phyloP scores from a whole-genome alignment of 2,329 filamentous ascomycete species.

The Aspergillus pseudotamarii region DNA sequence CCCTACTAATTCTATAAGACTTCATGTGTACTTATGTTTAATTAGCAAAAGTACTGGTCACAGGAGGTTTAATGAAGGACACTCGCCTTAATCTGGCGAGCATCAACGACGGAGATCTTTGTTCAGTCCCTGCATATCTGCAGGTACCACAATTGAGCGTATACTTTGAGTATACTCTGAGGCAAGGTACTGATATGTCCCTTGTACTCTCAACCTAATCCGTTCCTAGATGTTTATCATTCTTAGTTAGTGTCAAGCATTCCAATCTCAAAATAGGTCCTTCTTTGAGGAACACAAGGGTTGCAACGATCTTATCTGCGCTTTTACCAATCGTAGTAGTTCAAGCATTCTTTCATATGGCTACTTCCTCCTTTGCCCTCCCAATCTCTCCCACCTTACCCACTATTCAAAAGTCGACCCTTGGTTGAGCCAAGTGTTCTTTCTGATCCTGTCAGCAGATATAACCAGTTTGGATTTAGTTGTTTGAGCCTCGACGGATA shows the following conservation, averaged over 20 bases:
- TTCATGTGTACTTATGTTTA: background rate
- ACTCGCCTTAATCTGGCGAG: background rate
- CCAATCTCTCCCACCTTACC: background rate
- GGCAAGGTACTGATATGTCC: background rate
- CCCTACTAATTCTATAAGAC: background rate
- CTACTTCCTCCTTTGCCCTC: background rate
- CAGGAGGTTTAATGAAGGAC: background rate
- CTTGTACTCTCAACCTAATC: background rate
- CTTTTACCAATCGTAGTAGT: background rate
- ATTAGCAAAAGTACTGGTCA: background rate
- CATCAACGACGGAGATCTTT: background rate
- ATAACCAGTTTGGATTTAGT: background rate
- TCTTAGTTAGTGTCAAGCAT: background rate
- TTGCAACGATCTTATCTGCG: background rate
- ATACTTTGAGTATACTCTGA: background rate
- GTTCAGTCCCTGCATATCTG: background rate
- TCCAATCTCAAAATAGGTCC: constrained; percentile 3
- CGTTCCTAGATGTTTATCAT: background rate
- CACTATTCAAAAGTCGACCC: background rate
- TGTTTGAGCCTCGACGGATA: background rate
- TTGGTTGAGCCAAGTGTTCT: background rate
- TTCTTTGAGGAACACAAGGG: background rate
- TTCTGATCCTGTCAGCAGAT: background rate
- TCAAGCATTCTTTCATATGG: background rate
- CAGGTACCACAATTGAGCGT: background rate